phyloP scores from a whole-genome alignment of 768 basidiomycete species.

The Rhizopogon roseolus region DNA sequence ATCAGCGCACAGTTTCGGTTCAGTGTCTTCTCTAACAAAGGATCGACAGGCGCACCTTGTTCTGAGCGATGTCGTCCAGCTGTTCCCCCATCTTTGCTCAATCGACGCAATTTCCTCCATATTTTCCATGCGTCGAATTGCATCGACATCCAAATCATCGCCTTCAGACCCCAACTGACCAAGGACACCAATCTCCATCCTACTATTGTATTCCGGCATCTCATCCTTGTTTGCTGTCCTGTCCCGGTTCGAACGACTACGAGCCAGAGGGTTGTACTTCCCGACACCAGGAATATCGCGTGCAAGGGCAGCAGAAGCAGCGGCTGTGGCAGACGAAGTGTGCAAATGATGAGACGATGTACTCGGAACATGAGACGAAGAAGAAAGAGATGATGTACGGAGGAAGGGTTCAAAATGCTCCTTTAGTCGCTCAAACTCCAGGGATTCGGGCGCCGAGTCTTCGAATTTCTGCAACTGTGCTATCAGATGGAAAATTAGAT shows the following conservation, averaged over 20 bases:
- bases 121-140: conserved; percentile 59
- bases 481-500: conserved; percentile 25
- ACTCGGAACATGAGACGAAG: conserved; percentile 52
- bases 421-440: conserved; percentile 92
- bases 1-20: background rate
- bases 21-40: background rate
- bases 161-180: conserved; percentile 52
- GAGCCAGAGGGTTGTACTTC: conserved; percentile 65
- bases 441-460: conserved; percentile 76
- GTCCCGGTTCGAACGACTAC: conserved; percentile 49
- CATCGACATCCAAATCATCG: conserved; percentile 67
- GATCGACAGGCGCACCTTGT: conserved; percentile 43
- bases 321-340: conserved; percentile 80
- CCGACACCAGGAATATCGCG: conserved; percentile 82
- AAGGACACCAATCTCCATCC: conserved; percentile 59
- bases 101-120: conserved; percentile 61
- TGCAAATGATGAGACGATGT: conserved; percentile 65
- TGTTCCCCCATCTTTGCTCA: conserved; percentile 77
- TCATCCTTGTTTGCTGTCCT: conserved; percentile 69
- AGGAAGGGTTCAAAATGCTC: conserved; percentile 97
- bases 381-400: conserved; percentile 73
- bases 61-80: conserved; percentile 69
- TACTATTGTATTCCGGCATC: conserved; percentile 70
- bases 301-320: conserved; percentile 83
- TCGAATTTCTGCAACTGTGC: conserved; percentile 90